A percentile compares a stretch with the other conserved stretches of the same genome.
These are phyloP conservation scores for Phytophthora melonis DNA, from an alignment of 352 stramenopile species.

Conservation along the genomic window DNA sequence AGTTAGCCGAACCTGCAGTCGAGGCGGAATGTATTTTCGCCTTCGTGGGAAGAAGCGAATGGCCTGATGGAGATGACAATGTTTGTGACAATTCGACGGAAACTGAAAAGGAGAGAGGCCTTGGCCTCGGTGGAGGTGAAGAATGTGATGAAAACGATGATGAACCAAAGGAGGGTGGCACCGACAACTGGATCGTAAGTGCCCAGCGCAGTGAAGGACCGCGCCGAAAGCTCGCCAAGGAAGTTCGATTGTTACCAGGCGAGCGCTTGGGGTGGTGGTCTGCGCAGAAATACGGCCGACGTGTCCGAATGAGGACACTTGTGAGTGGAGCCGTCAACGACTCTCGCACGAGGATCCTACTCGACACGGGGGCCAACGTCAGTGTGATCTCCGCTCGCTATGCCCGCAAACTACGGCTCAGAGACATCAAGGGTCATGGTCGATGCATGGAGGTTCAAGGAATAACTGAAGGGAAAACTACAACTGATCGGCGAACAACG, in stretches of 20 bases:
- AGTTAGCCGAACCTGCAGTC: slow-evolving; percentile 10
- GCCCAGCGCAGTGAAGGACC: no score
- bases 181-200: no score
- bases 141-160: no score
- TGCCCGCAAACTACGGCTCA: not conserved
- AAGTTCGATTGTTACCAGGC: no score
- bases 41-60: not conserved
- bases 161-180: no score
- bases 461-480: not conserved
- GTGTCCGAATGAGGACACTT: not conserved
- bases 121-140: no score
- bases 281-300: not conserved
- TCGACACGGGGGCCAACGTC: not conserved
- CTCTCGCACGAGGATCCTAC: not conserved
- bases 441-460: not conserved
- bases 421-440: not conserved
- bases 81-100: not conserved
- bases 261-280: not conserved
- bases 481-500: not conserved
- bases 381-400: not conserved
- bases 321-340: not conserved
- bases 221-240: no score
- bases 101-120: not conserved
- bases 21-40: not conserved
- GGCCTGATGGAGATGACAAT: not conserved